phyloP scores from a whole-genome alignment of 805 yeast genomes.

The Clavispora santaluciae region DNA sequence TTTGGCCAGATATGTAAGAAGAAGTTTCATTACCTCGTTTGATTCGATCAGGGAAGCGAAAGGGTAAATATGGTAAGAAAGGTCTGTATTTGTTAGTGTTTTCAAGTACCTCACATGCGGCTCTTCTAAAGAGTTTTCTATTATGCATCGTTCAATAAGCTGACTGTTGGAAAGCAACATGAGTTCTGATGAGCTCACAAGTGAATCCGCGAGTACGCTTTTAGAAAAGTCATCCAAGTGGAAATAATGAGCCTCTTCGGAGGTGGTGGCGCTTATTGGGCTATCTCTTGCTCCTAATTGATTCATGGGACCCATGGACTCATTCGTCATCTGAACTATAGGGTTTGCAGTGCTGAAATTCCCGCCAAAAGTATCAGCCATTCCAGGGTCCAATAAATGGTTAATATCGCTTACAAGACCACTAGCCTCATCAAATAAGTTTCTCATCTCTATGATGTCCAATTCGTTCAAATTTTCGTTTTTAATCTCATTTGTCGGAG shows the following conservation, averaged over 20 bases:
- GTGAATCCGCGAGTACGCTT: slow-evolving; percentile 1
- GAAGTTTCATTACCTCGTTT: slow-evolving; percentile 29
- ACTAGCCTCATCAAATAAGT: slow-evolving; percentile 31
- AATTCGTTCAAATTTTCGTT: not conserved
- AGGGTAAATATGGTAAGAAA: slow-evolving; percentile 33
- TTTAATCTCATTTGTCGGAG: too few relatives aligned
- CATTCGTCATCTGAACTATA: not conserved
- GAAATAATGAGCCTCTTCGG: not conserved
- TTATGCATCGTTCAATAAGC: slow-evolving; percentile 23
- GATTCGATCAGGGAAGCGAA: slow-evolving; percentile 31
- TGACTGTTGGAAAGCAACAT: slow-evolving; percentile 18
- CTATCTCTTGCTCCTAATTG: not conserved
- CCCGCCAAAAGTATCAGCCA: not conserved
- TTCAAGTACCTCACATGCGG: slow-evolving; percentile 31
- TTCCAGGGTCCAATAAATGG: slow-evolving; percentile 17
- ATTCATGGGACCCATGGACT: not conserved
- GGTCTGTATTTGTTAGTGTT: slow-evolving; percentile 23
- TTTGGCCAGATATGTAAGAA: slow-evolving; percentile 18
- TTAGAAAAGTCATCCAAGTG: not conserved
- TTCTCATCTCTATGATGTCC: slow-evolving; percentile 13
- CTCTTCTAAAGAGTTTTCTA: slow-evolving; percentile 20
- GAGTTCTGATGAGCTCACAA: slow-evolving; percentile 5
- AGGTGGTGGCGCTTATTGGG: not conserved
- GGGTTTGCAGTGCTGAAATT: not conserved
- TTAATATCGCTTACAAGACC: slow-evolving; percentile 30